Percentiles rank a stretch among this genome's conserved stretches.
Conservation (phyloP, 768 basidiomycete genomes). For the Stropharia rugosoannulata region DNA sequence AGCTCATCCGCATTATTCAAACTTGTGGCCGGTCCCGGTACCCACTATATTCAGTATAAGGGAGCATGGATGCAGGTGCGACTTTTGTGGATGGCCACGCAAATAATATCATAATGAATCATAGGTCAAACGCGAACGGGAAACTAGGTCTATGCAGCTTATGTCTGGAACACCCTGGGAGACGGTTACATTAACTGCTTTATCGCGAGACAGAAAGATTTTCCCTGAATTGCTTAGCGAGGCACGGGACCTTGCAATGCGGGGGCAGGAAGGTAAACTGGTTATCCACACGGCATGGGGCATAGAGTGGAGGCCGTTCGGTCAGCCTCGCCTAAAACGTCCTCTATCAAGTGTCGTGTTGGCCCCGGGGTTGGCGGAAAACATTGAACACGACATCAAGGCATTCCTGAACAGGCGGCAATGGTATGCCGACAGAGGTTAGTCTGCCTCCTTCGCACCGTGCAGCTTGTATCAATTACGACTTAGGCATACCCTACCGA, state of each 20-base stretch:
- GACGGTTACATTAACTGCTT: constrained; percentile 90
- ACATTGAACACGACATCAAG: constrained; percentile 76
- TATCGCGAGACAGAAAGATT: constrained; percentile 80
- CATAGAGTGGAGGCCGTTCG: constrained; percentile 94
- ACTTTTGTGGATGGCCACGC: background rate
- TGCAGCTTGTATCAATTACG: background rate
- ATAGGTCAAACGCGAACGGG: constrained; percentile 92
- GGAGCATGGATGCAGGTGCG: constrained; percentile 95
- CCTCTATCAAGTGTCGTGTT: constrained; percentile 89
- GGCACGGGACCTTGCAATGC: constrained; percentile 87
- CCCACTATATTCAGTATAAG: constrained; percentile 86
- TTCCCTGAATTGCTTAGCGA: constrained; percentile 83
- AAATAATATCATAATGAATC: background rate
- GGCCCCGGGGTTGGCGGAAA: constrained; percentile 77
- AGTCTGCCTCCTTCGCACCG: constrained; percentile 39
- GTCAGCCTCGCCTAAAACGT: constrained; percentile 84
- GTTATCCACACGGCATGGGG: constrained; percentile 98
- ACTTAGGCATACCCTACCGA: constrained; percentile 92
- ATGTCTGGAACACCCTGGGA: constrained; percentile 97
- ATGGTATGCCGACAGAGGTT: constrained; percentile 98
- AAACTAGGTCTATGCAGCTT: constrained; percentile 88
- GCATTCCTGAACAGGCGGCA: constrained; percentile 79
- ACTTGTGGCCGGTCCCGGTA: constrained; percentile 94
- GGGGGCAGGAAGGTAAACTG: constrained; percentile 87
- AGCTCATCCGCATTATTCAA: constrained; percentile 87